These are phyloP conservation scores for Eutreptiella sp. DNA, from an alignment of 208 protist species.

Conservation along the genomic window DNA sequence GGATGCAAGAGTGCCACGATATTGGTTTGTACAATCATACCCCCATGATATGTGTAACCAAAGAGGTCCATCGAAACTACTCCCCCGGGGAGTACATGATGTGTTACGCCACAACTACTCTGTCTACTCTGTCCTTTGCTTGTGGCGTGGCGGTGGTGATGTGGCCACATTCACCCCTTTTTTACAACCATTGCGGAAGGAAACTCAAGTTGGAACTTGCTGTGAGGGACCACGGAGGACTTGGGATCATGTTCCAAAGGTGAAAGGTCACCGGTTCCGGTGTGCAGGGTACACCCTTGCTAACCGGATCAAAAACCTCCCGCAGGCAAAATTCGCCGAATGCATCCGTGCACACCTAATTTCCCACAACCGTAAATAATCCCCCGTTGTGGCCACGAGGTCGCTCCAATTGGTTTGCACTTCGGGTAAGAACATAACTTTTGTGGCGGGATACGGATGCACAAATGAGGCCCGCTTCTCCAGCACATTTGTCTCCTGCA, in stretches of 20 bases:
- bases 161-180: no score
- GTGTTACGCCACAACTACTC: no score
- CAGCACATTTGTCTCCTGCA: conserved; percentile 43
- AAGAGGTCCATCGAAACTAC: not conserved
- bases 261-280: not conserved
- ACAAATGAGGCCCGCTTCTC: conserved; percentile 74
- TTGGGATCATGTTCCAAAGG: not conserved
- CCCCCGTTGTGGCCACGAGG: no score
- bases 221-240: conserved; percentile 7
- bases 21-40: no score
- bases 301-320: no score
- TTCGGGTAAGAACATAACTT: conserved; percentile 89
- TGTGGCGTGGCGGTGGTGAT: no score
- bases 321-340: no score
- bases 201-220: not conserved
- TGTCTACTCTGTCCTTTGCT: no score
- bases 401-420: conserved; percentile 42
- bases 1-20: no score
- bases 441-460: conserved; percentile 91
- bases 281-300: no score
- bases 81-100: not conserved
- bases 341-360: no score
- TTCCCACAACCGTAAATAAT: conserved; percentile 97
- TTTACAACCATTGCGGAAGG: no score
- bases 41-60: not conserved